These are phyloP conservation scores for Aechmea fasciata DNA, from an alignment of 176 grass and related monocot species.

Conservation along the genomic window DNA sequence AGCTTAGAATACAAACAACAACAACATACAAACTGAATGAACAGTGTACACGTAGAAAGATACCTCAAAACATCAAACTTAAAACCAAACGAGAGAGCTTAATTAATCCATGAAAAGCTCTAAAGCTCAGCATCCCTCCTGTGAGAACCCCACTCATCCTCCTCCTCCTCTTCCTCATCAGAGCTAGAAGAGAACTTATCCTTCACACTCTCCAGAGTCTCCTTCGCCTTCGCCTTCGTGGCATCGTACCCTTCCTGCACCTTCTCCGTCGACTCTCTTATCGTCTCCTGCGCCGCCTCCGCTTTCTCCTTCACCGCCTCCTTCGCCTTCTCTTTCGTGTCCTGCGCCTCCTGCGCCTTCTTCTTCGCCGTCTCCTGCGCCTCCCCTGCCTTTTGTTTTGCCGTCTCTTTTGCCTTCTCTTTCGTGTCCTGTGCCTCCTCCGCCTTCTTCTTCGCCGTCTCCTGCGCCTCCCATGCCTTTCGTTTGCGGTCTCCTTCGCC, in stretches of 20 bases:
- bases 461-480: conserved; percentile 31
- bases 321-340: neutral
- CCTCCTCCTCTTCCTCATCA: neutral
- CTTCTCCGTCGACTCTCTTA: neutral
- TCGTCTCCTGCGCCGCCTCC: neutral
- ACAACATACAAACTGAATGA: no score
- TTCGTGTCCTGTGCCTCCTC: conserved; percentile 20
- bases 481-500: neutral
- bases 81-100: no score
- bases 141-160: neutral
- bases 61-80: no score
- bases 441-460: conserved; percentile 23
- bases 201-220: neutral
- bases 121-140: neutral
- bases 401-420: neutral
- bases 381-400: neutral
- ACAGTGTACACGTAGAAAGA: no score
- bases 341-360: neutral
- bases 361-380: neutral
- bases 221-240: neutral
- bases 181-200: neutral
- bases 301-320: neutral
- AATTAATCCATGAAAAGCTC: neutral
- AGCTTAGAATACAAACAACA: no score
- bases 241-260: neutral